These are phyloP conservation scores for Termitomyces sp. DNA, from an alignment of 768 basidiomycete genomes.

Conservation along the genomic window DNA sequence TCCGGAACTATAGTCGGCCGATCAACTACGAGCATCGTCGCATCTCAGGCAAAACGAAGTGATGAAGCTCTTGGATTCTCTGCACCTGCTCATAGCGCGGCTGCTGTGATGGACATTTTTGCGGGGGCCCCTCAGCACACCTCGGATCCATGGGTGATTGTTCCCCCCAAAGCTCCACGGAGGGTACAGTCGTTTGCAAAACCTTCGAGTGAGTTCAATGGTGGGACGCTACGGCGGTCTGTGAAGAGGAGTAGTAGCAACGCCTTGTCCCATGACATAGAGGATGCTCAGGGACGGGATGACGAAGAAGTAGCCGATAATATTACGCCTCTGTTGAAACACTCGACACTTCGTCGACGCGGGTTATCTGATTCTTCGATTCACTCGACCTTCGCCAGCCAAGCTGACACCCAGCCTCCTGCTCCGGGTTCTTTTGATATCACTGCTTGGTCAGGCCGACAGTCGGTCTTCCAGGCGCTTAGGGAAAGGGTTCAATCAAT, in stretches of 20 bases:
- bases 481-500: constrained; percentile 51
- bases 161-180: constrained; percentile 41
- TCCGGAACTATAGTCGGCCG: constrained; percentile 53
- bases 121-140: constrained; percentile 71
- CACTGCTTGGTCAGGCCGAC: constrained; percentile 29
- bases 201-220: constrained; percentile 9
- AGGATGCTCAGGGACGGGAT: constrained; percentile 45
- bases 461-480: constrained; percentile 48
- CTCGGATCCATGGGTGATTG: constrained; percentile 63
- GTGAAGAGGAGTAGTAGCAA: constrained; percentile 15
- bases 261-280: constrained; percentile 60
- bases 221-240: constrained; percentile 10
- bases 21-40: constrained; percentile 32
- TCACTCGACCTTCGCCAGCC: constrained; percentile 71
- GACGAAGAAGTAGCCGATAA: constrained; percentile 33
- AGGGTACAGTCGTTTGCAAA: constrained; percentile 23
- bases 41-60: constrained; percentile 16
- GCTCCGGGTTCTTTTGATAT: neutral
- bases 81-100: constrained; percentile 4
- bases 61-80: constrained; percentile 1
- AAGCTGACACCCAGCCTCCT: constrained; percentile 27
- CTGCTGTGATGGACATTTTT: constrained; percentile 79
- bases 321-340: constrained; percentile 53
- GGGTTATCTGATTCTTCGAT: constrained; percentile 93
- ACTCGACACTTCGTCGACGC: constrained; percentile 65